These are phyloP conservation scores for Opeltia flavorubescens DNA, from an alignment of 495 filamentous ascomycete genomes.

Conservation along the genomic window DNA sequence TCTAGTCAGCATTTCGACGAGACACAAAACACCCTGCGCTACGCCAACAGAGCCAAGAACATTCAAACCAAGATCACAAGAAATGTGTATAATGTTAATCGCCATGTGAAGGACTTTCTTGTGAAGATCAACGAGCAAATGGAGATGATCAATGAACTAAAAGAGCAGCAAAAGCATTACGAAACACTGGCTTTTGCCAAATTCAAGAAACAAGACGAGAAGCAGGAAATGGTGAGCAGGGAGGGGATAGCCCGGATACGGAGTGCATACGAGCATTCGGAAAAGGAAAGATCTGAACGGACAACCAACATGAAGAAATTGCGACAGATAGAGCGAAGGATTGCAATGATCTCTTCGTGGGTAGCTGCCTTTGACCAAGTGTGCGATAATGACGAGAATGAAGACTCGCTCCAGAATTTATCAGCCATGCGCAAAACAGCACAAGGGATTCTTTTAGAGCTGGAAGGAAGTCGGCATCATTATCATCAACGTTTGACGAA, in stretches of 20 bases:
- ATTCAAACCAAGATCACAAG: constrained; percentile 98
- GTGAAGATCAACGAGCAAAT: constrained; percentile 97
- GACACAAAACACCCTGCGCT: constrained; percentile 94
- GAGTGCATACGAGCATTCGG: constrained; percentile 69
- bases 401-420: constrained; percentile 51
- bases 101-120: constrained; percentile 95
- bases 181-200: constrained; percentile 77
- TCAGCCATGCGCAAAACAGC: constrained; percentile 73
- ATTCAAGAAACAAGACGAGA: constrained; percentile 75
- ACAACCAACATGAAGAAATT: constrained; percentile 67
- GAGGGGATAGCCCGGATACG: constrained; percentile 75
- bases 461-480: constrained; percentile 79
- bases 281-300: constrained; percentile 66
- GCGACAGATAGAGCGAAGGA: constrained; percentile 70
- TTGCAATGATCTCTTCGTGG: constrained; percentile 75
- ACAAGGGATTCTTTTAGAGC: constrained; percentile 70
- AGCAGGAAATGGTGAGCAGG: constrained; percentile 60
- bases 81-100: constrained; percentile 98
- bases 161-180: constrained; percentile 80
- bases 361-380: constrained; percentile 82
- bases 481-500: constrained; percentile 69
- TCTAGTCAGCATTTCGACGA: constrained; percentile 97
- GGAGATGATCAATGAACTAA: constrained; percentile 83
- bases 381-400: constrained; percentile 53
- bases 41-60: constrained; percentile 97